Base-by-base conservation (phyloP, 257 asterid genomes). In the Solanum bulbocastanum region DNA sequence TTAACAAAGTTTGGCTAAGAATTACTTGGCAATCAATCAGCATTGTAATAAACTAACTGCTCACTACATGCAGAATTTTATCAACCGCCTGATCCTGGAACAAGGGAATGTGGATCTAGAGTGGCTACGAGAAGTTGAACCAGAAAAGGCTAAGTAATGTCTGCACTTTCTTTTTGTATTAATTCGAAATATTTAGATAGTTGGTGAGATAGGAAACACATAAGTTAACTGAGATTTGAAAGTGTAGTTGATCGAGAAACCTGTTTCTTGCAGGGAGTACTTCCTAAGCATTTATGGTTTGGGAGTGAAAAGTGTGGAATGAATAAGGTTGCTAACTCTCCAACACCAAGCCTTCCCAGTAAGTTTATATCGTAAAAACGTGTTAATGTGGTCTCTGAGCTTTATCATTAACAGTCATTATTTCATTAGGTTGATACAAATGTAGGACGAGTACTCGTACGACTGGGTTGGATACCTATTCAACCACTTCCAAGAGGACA, bases 401-500 rank as follows among this genome's bases (percentile, higher is more conserved):
- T 36, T 14, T 37, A 74, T 52, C 49, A 68, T 73, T 15, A 87
- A 16, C 23, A 9, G 18, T 23, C 72, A 23, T 37, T 71, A 49
- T 71, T 42, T 39, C 14, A 89, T 85, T 16, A 96, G 98, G 92
- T 94, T 66, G 98, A 94, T 75, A 89, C 90, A 14, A 96, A 96
- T 69, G 94, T 92, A 82, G 93, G 89, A 20, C 93, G 96, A 39
- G 84, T 95, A 46, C 88, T 88, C 15, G 94, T 91, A 49, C 93
- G 96, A 74, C 83, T 93, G 11, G 96, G 96, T 27, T 94, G 98
- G 98, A 91, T 95, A 42, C 96, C 95, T 4, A 78, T 96, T 46
- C 89, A 92, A 37, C 91, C 94, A 73, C 89, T 94, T 27, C 96
- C 96, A 1, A 91, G 87, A 16, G 88, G 83, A 86, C 36, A 92